Percentiles rank a stretch among this genome's conserved stretches.
These are phyloP conservation scores for Eremomyces bilateralis DNA, from an alignment of 495 filamentous ascomycete genomes.

Conservation along the genomic window DNA sequence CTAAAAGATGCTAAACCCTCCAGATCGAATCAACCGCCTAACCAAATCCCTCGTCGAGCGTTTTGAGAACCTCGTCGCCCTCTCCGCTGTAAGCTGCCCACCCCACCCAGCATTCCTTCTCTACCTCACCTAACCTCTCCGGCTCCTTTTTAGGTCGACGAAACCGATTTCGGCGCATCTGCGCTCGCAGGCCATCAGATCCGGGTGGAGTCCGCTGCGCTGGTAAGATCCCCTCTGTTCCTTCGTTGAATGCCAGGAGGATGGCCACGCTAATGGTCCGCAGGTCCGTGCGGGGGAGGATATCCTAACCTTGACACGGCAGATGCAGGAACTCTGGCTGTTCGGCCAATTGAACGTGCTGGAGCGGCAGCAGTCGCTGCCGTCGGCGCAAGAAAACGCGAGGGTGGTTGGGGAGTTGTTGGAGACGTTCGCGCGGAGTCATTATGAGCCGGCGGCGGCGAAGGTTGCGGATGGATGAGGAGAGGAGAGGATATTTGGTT, in stretches of 20 bases:
- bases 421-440: no score
- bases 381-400: slow-evolving; percentile 30
- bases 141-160: no score
- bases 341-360: slow-evolving; percentile 48
- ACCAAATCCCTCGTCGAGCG: slow-evolving; percentile 28
- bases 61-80: slow-evolving; percentile 39
- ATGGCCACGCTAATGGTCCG: not conserved
- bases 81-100: slow-evolving; percentile 27
- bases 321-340: slow-evolving; percentile 54
- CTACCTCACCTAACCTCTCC: no score
- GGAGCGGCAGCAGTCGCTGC: slow-evolving; percentile 19
- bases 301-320: slow-evolving; percentile 35
- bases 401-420: slow-evolving; percentile 22
- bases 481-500: no score
- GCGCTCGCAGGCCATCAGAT: slow-evolving; percentile 40
- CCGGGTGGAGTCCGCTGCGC: slow-evolving; percentile 37
- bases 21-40: slow-evolving; percentile 14
- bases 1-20: not conserved
- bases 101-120: no score
- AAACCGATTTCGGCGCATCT: slow-evolving; percentile 22
- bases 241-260: not conserved
- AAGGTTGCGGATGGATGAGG: not conserved
- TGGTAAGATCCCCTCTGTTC: slow-evolving; percentile 23
- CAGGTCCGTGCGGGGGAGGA: slow-evolving; percentile 48
- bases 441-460: not conserved